Evolutionary conservation across 176 grass and related monocot genomes (phyloP).

Genomic region (bread wheat (Triticum aestivum)): DNA sequence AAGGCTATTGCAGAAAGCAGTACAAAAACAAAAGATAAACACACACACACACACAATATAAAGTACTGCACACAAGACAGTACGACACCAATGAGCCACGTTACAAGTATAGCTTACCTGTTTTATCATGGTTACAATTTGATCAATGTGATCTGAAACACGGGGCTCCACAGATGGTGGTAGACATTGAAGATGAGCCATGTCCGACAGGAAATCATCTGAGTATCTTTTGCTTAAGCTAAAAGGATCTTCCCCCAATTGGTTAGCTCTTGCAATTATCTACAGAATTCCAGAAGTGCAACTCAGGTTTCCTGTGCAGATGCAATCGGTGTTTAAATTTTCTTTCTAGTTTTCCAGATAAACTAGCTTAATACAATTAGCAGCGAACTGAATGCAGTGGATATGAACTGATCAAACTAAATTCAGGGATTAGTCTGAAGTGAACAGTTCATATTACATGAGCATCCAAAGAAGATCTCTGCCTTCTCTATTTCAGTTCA

Average conservation of each 20-base stretch:
- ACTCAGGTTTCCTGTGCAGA: conserved; percentile 78
- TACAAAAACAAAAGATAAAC: background rate
- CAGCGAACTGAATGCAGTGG: background rate
- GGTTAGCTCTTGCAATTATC: conserved; percentile 98
- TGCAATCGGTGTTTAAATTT: conserved; percentile 49
- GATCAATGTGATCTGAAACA: conserved; percentile 80
- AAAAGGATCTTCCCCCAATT: conserved; percentile 83
- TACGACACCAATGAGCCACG: background rate
- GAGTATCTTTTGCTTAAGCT: conserved; percentile 76
- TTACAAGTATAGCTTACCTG: conserved; percentile 50
- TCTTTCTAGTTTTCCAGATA: conserved; percentile 16
- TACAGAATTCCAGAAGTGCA: conserved; percentile 89
- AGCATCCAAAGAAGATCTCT: background rate
- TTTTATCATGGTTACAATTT: conserved; percentile 95
- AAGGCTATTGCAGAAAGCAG: background rate
- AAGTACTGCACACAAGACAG: background rate
- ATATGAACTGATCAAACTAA: background rate
- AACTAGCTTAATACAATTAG: background rate
- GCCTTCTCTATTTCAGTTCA: conserved; percentile 3
- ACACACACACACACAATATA: background rate
- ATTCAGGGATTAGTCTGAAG: background rate
- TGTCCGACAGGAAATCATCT: conserved; percentile 86
- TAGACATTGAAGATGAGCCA: conserved; percentile 87
- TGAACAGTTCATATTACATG: background rate
- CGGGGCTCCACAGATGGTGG: conserved; percentile 82